phyloP scores from a whole-genome alignment of 176 grass and related monocot genomes.

The Phyllostachys edulis region DNA sequence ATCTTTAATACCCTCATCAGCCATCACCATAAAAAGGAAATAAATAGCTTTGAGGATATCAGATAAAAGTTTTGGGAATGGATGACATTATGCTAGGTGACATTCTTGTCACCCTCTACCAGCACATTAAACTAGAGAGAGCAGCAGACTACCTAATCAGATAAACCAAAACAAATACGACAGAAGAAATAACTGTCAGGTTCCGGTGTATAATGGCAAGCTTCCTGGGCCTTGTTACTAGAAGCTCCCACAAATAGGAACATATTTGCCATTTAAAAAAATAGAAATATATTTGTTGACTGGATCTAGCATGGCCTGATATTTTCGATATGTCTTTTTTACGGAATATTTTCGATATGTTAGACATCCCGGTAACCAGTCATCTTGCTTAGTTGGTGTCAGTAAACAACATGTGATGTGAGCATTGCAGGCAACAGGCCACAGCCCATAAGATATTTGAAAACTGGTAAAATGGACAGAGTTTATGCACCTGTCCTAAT shows the following conservation, averaged over 20 bases:
- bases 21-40: too few species aligned
- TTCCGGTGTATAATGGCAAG: not conserved
- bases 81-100: not conserved
- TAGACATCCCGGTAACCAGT: not conserved
- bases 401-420: not conserved
- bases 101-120: constrained; percentile 32
- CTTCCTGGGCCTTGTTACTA: too few species aligned
- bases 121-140: not conserved
- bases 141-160: constrained; percentile 2
- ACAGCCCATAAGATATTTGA: not conserved
- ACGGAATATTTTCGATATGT: not conserved
- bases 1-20: not conserved
- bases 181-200: not conserved
- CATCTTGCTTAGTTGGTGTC: not conserved
- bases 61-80: not conserved
- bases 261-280: too few species aligned
- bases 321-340: not conserved
- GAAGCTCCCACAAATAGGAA: too few species aligned
- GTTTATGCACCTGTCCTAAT: too few species aligned
- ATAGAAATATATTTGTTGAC: not conserved
- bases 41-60: not conserved
- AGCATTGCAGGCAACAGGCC: not conserved
- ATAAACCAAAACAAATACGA: not conserved
- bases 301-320: not conserved
- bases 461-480: not conserved